Evolutionary conservation across 2,329 filamentous ascomycete genomes (phyloP).

Genomic region (Cladorrhinum sp.): DNA sequence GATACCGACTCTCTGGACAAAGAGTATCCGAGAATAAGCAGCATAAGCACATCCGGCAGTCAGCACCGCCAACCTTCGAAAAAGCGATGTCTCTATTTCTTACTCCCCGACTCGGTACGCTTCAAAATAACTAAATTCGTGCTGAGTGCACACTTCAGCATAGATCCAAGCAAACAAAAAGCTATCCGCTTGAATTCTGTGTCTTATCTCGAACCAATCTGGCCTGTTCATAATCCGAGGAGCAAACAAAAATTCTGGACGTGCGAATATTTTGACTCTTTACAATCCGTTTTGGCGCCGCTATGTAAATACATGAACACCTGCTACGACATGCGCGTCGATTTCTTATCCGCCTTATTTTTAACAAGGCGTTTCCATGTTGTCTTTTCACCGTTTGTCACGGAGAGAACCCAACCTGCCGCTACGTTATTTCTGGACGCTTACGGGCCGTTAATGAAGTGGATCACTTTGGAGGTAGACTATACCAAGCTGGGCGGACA

Average conservation of each 20-base stretch:
- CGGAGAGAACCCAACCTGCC: constrained; percentile 32
- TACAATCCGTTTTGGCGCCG: constrained; percentile 27
- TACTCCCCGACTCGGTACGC: constrained; percentile 25
- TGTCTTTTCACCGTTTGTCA: constrained; percentile 38
- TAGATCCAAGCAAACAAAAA: constrained; percentile 12
- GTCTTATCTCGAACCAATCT: constrained; percentile 34
- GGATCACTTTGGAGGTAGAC: constrained; percentile 41
- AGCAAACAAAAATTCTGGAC: constrained; percentile 8
- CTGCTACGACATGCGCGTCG: constrained; percentile 37
- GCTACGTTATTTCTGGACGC: constrained; percentile 35
- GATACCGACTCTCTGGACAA: neutral
- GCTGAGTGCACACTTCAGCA: constrained; percentile 14
- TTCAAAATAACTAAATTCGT: constrained; percentile 26
- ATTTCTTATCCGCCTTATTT: constrained; percentile 38
- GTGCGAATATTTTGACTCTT: constrained; percentile 32
- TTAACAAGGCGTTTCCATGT: constrained; percentile 37
- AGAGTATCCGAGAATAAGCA: neutral
- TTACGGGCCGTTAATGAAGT: constrained; percentile 37
- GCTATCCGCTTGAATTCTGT: constrained; percentile 32
- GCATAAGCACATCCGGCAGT: neutral
- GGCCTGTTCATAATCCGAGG: constrained; percentile 28
- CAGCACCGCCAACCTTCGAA: neutral
- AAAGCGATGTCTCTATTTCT: constrained; percentile 26
- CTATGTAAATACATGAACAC: constrained; percentile 31
- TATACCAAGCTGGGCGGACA: constrained; percentile 31